Base-by-base conservation (phyloP, 1,284 basidiomycete species). In the Moesziomyces sp. region DNA sequence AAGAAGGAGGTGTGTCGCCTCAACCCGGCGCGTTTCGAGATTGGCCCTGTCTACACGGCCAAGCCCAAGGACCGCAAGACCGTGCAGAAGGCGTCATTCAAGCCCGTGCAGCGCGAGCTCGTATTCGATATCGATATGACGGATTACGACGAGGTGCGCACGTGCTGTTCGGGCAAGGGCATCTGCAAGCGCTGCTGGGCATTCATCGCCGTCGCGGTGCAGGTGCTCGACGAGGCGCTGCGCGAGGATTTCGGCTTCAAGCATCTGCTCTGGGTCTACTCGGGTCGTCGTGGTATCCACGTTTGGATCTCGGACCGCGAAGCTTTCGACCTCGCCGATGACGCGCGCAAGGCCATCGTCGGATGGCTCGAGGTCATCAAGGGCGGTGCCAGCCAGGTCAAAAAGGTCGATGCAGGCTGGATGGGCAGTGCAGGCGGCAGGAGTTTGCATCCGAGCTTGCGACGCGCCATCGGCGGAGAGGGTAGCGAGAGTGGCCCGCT, bases 121-220 rank as follows among this genome's bases (percentile, higher is more conserved):
- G 97, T 99, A 1, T 97, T 99, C 82, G 97, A 99, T 90, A 97
- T 99, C 83, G 96, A 99, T 85, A 97, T 99, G 95, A 97, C 96
- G 18, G 96, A 99, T 86, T 99, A 99, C 86, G 97, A 99, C 85
- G 88, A 91, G 62, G 90, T 99, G 79, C 91, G 97, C 53, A 97
- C 93, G 0, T 99, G 97, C 86, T 99, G 97, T 85, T 90, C 90
- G 3, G 93, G 91, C 58, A 93, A 95, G 58, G 91, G 89, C 63
- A 97, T 99, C 85, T 99, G 96, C 86, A 89, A 88, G 72, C 89
- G 91, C 44, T 99, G 97, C 86, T 99, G 97, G 96, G 89, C 88
- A 1, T 98, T 95, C 86, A 97, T 99, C 79, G 89, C 92, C 14
- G 91, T 92, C 19, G 97, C 97, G 0, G 94, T 97, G 49, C 90